Evolutionary conservation across 1,139 yeast species (phyloP).

Genomic region (Yamadazyma kanchanaburiensis): DNA sequence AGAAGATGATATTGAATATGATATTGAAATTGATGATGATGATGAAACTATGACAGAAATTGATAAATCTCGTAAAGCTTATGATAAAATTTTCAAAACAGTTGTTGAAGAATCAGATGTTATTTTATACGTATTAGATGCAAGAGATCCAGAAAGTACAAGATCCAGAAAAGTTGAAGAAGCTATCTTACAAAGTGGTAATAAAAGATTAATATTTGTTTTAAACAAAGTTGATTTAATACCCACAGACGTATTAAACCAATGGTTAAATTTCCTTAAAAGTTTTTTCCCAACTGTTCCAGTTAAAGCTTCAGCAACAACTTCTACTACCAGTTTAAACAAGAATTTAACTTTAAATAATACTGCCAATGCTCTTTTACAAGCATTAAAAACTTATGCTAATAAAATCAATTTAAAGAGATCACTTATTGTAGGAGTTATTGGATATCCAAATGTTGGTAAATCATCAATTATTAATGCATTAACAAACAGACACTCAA

Average conservation of each 20-base stretch:
- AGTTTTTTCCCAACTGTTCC: conserved; percentile 91
- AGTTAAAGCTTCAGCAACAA: conserved; percentile 56
- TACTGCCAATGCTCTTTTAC: conserved; percentile 73
- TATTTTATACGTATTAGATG: conserved; percentile 86
- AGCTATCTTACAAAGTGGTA: conserved; percentile 72
- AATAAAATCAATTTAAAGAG: conserved; percentile 81
- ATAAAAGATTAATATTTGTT: conserved; percentile 80
- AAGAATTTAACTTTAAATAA: conserved; percentile 70
- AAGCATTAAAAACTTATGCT: conserved; percentile 84
- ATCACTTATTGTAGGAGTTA: conserved; percentile 91
- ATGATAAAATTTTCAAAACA: conserved; percentile 79
- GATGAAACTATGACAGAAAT: conserved; percentile 35
- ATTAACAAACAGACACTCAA: conserved; percentile 77
- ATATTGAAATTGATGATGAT: conserved; percentile 37
- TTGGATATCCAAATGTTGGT: conserved; percentile 93
- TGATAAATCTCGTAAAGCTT: conserved; percentile 89
- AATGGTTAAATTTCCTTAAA: conserved; percentile 81
- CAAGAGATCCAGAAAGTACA: conserved; percentile 96
- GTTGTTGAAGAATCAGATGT: conserved; percentile 90
- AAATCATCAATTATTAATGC: conserved; percentile 94
- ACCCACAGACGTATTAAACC: conserved; percentile 77
- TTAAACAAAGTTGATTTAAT: conserved; percentile 90
- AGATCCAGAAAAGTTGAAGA: conserved; percentile 90
- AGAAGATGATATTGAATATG: conserved; percentile 49
- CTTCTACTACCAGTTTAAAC: conserved; percentile 66